Conservation (phyloP, 257 asterid genomes). For the Solanum bukasovii region DNA sequence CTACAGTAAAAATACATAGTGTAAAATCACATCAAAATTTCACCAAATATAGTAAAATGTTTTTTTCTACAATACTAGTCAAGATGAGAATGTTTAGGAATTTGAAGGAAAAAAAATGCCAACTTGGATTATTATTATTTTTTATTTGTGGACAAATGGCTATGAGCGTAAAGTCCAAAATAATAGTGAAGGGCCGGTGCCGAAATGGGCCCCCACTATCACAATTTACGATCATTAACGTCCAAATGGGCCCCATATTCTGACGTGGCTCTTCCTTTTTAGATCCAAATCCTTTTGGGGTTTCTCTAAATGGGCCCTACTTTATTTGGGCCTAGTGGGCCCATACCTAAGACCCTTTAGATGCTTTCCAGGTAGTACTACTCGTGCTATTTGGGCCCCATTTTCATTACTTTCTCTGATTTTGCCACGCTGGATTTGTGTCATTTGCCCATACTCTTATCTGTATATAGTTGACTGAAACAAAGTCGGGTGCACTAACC, state of each 20-base stretch:
- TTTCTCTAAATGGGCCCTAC: not conserved
- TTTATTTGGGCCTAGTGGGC: not conserved
- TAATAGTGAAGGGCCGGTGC: constrained; percentile 7
- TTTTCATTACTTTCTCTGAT: not conserved
- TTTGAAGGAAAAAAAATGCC: not conserved
- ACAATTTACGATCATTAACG: not conserved
- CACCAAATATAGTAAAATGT: not conserved
- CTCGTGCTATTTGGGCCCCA: not conserved
- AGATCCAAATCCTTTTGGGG: not conserved
- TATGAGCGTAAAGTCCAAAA: constrained; percentile 1
- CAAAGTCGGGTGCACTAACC: not conserved
- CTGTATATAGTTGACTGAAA: not conserved
- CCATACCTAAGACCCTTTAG: not conserved
- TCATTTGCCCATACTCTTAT: not conserved
- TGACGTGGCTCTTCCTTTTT: not conserved
- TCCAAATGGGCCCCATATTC: not conserved
- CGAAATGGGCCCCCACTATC: not conserved
- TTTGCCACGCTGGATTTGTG: constrained; percentile 9
- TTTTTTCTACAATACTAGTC: not conserved
- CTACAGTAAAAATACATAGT: not conserved
- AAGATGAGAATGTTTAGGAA: constrained; percentile 3
- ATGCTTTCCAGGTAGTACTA: constrained; percentile 7
- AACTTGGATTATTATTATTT: not conserved
- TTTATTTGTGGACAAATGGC: not conserved
- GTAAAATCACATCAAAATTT: not conserved